Evolutionary conservation across 148 eudicot genomes (phyloP).

Genomic region (Heliosperma pusillum): DNA sequence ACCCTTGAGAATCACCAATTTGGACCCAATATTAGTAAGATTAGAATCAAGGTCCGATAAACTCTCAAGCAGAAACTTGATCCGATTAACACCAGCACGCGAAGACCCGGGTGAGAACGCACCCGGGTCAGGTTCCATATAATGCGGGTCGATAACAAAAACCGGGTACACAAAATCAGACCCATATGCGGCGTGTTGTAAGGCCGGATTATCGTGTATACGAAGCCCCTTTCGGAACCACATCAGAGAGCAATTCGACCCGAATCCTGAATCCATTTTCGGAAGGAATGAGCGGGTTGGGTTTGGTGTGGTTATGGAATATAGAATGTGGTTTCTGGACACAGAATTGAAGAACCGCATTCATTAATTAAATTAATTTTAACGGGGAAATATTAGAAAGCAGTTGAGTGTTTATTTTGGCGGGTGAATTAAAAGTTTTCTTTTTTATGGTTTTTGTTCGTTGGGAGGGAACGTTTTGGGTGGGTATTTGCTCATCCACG

Average conservation of each 20-base stretch:
- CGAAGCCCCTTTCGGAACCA: conserved; percentile 97
- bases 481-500: not conserved
- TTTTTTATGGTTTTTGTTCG: not conserved
- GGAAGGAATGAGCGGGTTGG: conserved; percentile 1
- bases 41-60: conserved; percentile 56
- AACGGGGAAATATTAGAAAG: not conserved
- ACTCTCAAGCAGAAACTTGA: conserved; percentile 75
- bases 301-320: not conserved
- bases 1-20: conserved; percentile 69
- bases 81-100: conserved; percentile 71
- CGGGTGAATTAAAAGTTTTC: not conserved
- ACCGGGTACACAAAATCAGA: conserved; percentile 57
- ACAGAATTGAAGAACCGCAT: conserved; percentile 27
- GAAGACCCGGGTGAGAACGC: conserved; percentile 59
- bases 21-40: conserved; percentile 54
- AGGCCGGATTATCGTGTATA: conserved; percentile 88
- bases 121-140: conserved; percentile 70
- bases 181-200: conserved; percentile 43
- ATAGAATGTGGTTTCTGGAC: conserved; percentile 9
- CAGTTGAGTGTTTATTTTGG: not conserved
- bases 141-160: conserved; percentile 79
- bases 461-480: not conserved
- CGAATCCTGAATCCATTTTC: conserved; percentile 27
- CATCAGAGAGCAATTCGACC: conserved; percentile 44
- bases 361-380: not conserved